A percentile compares a stretch with the other conserved stretches of the same genome.
Evolutionary conservation across 2,329 filamentous ascomycete genomes (phyloP).

Genomic region (Cytospora chrysosperma): DNA sequence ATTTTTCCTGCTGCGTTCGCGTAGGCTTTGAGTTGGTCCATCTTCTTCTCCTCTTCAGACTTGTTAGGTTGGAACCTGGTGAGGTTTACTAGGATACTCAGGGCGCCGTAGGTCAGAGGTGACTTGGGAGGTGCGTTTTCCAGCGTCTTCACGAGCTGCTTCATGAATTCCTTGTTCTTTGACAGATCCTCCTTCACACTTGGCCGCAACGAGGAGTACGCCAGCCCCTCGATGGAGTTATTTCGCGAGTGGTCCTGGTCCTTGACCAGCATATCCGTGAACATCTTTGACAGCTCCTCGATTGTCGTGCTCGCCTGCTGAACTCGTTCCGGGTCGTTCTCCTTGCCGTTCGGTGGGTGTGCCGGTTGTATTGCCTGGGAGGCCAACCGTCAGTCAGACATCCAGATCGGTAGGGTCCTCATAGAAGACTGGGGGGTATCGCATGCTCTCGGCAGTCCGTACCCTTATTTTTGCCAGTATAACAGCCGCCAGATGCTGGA

Average conservation of each 20-base stretch:
- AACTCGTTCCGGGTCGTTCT: slow-evolving; percentile 42
- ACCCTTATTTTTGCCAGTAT: slow-evolving; percentile 71
- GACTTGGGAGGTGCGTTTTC: slow-evolving; percentile 60
- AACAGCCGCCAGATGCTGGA: slow-evolving; percentile 68
- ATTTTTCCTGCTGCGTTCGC: slow-evolving; percentile 76
- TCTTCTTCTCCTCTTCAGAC: slow-evolving; percentile 88
- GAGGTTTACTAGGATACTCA: slow-evolving; percentile 84
- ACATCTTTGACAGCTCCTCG: slow-evolving; percentile 63
- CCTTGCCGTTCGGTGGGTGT: slow-evolving; percentile 34
- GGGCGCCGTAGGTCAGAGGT: slow-evolving; percentile 75
- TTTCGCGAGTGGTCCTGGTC: slow-evolving; percentile 58
- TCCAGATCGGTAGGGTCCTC: slow-evolving; percentile 30
- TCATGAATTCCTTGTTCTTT: slow-evolving; percentile 66
- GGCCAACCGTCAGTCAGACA: slow-evolving; percentile 49
- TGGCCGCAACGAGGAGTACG: slow-evolving; percentile 85
- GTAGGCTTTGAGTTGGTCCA: slow-evolving; percentile 90
- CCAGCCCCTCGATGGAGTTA: slow-evolving; percentile 83
- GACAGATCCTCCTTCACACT: slow-evolving; percentile 80
- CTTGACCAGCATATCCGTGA: slow-evolving; percentile 64
- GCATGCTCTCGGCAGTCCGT: slow-evolving; percentile 36
- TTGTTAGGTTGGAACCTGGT: slow-evolving; percentile 75
- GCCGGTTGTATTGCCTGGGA: slow-evolving; percentile 52
- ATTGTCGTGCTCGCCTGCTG: slow-evolving; percentile 59
- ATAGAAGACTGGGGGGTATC: slow-evolving; percentile 23
- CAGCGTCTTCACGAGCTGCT: slow-evolving; percentile 65